These are phyloP conservation scores for Apiosordaria backusii DNA, from an alignment of 495 filamentous ascomycete species.

Conservation along the genomic window DNA sequence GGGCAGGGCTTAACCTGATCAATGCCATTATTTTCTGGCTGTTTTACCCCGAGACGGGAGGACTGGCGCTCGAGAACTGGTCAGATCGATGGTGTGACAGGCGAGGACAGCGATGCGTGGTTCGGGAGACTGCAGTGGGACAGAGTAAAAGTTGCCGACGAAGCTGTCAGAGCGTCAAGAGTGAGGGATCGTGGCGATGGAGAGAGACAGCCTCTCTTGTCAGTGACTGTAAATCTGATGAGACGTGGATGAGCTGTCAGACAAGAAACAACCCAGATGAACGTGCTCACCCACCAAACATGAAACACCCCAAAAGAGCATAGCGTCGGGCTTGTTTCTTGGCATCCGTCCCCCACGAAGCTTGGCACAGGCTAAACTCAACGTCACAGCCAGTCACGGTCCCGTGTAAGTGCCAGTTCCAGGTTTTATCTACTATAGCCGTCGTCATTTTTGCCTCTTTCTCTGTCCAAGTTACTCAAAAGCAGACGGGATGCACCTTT, in stretches of 20 bases:
- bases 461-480: not conserved
- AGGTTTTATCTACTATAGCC: not conserved
- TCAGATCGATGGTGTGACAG: not conserved
- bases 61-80: constrained; percentile 41
- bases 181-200: not conserved
- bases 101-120: not conserved
- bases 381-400: not conserved
- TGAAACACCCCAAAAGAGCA: not conserved
- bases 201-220: not conserved
- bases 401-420: not conserved
- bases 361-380: not conserved
- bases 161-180: constrained; percentile 15
- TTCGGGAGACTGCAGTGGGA: constrained; percentile 25
- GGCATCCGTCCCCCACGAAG: not conserved
- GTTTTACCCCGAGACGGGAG: constrained; percentile 60
- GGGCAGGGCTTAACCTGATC: constrained; percentile 52
- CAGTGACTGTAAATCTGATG: not conserved
- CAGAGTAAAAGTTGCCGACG: constrained; percentile 23
- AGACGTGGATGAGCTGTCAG: not conserved
- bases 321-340: not conserved
- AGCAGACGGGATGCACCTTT: not conserved
- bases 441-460: constrained; percentile 9
- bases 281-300: not conserved
- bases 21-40: constrained; percentile 63
- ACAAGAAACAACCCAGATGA: not conserved